phyloP scores from a whole-genome alignment of 495 filamentous ascomycete species.

The Pseudomonodictys pantanalensis region DNA sequence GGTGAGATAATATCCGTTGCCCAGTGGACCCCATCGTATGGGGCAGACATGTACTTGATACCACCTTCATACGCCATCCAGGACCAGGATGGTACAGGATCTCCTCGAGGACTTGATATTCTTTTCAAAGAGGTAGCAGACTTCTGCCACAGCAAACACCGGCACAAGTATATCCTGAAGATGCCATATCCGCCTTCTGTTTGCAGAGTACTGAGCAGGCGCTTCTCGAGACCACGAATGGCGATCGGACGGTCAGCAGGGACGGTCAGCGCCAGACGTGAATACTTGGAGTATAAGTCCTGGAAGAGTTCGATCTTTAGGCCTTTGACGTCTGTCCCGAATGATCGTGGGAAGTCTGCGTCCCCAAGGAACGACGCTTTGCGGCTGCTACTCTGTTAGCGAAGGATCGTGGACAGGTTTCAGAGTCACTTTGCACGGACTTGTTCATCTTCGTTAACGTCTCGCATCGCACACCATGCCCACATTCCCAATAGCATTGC shows the following conservation, averaged over 20 bases:
- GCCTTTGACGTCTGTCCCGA: not conserved
- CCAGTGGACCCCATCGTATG: conserved; percentile 5
- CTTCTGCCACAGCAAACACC: conserved; percentile 22
- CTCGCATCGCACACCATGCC: conserved; percentile 42
- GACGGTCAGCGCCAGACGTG: conserved; percentile 34
- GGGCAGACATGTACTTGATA: conserved; percentile 17
- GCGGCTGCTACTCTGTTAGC: conserved; percentile 25
- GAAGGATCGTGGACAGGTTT: not conserved
- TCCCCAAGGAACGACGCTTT: conserved; percentile 41
- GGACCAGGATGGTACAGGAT: conserved; percentile 19
- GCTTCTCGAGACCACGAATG: conserved; percentile 38
- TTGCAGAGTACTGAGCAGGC: conserved; percentile 29
- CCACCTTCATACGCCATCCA: conserved; percentile 30
- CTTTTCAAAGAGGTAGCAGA: not conserved
- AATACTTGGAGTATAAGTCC: conserved; percentile 38
- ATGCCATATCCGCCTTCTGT: conserved; percentile 27
- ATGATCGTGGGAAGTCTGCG: conserved; percentile 39
- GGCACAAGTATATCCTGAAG: conserved; percentile 12
- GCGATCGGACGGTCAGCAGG: conserved; percentile 37
- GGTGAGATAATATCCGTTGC: conserved; percentile 4
- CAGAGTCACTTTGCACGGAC: conserved; percentile 27
- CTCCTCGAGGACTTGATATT: not conserved
- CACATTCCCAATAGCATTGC: conserved; percentile 48
- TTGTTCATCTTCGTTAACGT: conserved; percentile 37
- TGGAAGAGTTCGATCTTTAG: conserved; percentile 37